phyloP scores from a whole-genome alignment of 805 yeast genomes.

The Sugiyamaella lignohabitans region DNA sequence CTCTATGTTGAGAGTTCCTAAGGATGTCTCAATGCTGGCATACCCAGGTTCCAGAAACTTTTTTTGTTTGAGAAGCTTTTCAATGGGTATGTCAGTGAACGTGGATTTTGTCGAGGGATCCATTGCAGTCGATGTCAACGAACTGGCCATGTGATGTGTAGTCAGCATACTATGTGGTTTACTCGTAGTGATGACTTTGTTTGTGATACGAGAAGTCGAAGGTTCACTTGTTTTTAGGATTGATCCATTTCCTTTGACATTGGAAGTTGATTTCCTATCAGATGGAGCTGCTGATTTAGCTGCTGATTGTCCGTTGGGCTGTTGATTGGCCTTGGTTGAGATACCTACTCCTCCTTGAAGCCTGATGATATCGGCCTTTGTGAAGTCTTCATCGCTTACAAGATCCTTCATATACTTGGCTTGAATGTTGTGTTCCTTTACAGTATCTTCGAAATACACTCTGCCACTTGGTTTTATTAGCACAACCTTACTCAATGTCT shows the following conservation, averaged over 20 bases:
- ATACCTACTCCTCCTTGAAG: constrained; percentile 20
- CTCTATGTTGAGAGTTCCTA: constrained; percentile 24
- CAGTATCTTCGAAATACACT: constrained; percentile 29
- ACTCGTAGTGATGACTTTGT: neutral
- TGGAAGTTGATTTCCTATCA: neutral
- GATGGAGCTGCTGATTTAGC: neutral
- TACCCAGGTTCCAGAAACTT: constrained; percentile 26
- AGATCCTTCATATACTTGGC: constrained; percentile 28
- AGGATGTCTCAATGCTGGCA: constrained; percentile 25
- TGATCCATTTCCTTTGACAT: neutral
- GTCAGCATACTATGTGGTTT: constrained; percentile 15
- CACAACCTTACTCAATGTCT: constrained; percentile 25
- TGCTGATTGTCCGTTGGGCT: too few species aligned
- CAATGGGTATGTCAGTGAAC: constrained; percentile 21
- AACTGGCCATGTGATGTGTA: constrained; percentile 25
- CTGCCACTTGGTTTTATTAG: constrained; percentile 27
- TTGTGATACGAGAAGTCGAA: neutral
- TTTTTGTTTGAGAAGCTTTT: constrained; percentile 24
- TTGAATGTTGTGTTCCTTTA: constrained; percentile 26
- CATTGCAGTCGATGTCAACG: constrained; percentile 29
- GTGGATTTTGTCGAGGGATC: constrained; percentile 25
- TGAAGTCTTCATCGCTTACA: constrained; percentile 28
- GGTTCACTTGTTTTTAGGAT: neutral
- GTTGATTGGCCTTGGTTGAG: neutral
- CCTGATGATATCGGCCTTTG: constrained; percentile 24